Base-by-base conservation (phyloP, 352 stramenopile genomes). In the Phytophthora boehmeriae region DNA sequence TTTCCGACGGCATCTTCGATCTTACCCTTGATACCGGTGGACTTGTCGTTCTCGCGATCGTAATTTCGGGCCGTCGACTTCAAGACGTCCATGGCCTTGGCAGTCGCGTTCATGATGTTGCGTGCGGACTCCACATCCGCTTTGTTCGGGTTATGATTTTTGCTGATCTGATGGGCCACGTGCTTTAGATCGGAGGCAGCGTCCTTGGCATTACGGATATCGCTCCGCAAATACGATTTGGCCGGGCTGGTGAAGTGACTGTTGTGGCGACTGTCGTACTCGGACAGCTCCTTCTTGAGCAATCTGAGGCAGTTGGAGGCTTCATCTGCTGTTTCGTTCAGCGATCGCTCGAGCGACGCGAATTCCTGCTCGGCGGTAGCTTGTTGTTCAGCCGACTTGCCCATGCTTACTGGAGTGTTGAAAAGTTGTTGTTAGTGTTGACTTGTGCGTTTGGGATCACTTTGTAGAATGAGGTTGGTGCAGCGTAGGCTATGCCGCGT, bases 251-350 rank as follows among this genome's bases (percentile, higher is more conserved):
- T 20, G 38, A 44, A 44, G 38, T 44, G 38, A 16, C 22, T 44
- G 38, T 16, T 9, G n/a, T 44, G 38, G 38, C 38, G 38, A 20
- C 38, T 44, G 38, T 44, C 38, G 38, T 44, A 44, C 14, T 44
- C 38, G 38, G 38, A 44, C 4, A 44, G 14, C 14, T 17, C 6
- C 9, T 44, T 44, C 38, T 44, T 44, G 38, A 44, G 38, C 9
- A 44, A 16, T 16, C 19, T 44, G 16, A 44, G 38, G 38, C 38
- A 44, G 38, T 9, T 11, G 13, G 38, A 44, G 34, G 34, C 16
- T 9, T 44, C 38, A 17, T 44, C 38, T 16, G 38, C 13, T 4
- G 38, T 44, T 16, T 44, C 11, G 38, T 44, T 44, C 13, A 44
- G 38, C 14, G 22, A 16, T 44, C 22, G 38, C 14, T 44, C 38